Percentiles rank a stretch among this genome's conserved stretches.
Evolutionary conservation across 2,329 filamentous ascomycete genomes (phyloP).

Genomic region (Fusarium pseudoanthophilum): DNA sequence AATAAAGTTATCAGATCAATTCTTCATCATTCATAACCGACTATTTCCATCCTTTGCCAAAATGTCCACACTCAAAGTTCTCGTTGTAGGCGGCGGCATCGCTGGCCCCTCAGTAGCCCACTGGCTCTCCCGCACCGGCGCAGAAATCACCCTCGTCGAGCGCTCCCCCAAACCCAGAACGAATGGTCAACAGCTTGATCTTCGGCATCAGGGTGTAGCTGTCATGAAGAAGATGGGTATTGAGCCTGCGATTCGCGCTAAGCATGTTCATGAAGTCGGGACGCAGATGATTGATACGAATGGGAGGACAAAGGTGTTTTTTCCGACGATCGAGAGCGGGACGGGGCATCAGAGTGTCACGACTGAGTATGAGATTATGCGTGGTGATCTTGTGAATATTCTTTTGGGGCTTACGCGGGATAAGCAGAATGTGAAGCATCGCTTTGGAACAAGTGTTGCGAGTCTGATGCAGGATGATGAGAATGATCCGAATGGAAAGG

Average conservation of each 20-base stretch:
- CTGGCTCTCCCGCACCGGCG: slow-evolving; percentile 24
- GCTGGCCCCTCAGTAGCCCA: slow-evolving; percentile 30
- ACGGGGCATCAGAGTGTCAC: not conserved
- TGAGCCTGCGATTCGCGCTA: slow-evolving; percentile 9
- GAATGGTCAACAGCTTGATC: slow-evolving; percentile 14
- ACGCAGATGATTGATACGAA: slow-evolving; percentile 2
- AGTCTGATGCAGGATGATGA: slow-evolving; percentile 9
- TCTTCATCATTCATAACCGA: not conserved
- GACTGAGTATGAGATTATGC: slow-evolving; percentile 7
- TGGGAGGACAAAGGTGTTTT: not conserved
- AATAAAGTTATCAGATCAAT: not conserved
- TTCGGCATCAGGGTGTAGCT: slow-evolving; percentile 1
- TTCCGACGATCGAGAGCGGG: not conserved
- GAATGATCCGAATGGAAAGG: slow-evolving; percentile 1
- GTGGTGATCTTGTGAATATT: slow-evolving; percentile 7
- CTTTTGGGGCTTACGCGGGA: slow-evolving; percentile 5
- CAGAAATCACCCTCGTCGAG: slow-evolving; percentile 24
- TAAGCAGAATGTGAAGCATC: slow-evolving; percentile 7
- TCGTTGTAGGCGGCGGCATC: slow-evolving; percentile 30
- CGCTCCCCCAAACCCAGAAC: slow-evolving; percentile 2
- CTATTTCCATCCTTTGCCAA: not conserved
- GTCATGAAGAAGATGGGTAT: slow-evolving; percentile 30
- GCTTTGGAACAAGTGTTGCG: not conserved
- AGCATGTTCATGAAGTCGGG: not conserved
- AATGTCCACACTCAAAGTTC: slow-evolving; percentile 19